These are phyloP conservation scores for Geranium brycei DNA, from an alignment of 345 rosid genomes.

Conservation along the genomic window DNA sequence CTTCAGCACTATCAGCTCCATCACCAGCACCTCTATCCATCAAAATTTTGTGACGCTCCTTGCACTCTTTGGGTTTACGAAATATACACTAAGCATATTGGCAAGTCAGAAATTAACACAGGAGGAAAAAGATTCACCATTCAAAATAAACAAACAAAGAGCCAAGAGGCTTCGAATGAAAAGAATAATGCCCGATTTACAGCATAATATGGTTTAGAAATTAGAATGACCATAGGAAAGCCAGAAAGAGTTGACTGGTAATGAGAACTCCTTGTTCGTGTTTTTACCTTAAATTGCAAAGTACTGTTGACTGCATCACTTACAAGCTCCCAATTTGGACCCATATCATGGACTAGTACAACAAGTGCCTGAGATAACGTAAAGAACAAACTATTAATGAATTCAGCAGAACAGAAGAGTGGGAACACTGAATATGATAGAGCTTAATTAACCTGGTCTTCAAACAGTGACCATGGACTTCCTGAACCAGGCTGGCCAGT, in stretches of 20 bases:
- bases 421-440: slow-evolving; percentile 6
- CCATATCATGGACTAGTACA: slow-evolving; percentile 98
- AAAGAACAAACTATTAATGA: slow-evolving; percentile 8
- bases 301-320: slow-evolving; percentile 90
- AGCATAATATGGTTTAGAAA: background rate
- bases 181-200: background rate
- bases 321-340: slow-evolving; percentile 99
- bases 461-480: slow-evolving; percentile 88
- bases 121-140: slow-evolving; percentile 3
- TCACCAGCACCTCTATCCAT: slow-evolving; percentile 85
- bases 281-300: slow-evolving; percentile 73
- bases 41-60: slow-evolving; percentile 86
- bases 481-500: slow-evolving; percentile 70
- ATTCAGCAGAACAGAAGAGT: slow-evolving; percentile 4
- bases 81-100: slow-evolving; percentile 54
- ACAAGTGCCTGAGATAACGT: slow-evolving; percentile 62
- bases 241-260: background rate
- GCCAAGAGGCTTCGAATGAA: background rate
- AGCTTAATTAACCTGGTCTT: slow-evolving; percentile 68
- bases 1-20: slow-evolving; percentile 98
- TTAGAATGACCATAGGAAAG: background rate
- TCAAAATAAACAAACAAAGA: slow-evolving; percentile 1
- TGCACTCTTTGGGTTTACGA: slow-evolving; percentile 85
- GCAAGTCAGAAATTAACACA: slow-evolving; percentile 2
- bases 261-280: slow-evolving; percentile 7